Evolutionary conservation across 306 rosid species (phyloP), one percentile per base, ranked within the genome.

Genomic region (Trifolium pratense): DNA sequence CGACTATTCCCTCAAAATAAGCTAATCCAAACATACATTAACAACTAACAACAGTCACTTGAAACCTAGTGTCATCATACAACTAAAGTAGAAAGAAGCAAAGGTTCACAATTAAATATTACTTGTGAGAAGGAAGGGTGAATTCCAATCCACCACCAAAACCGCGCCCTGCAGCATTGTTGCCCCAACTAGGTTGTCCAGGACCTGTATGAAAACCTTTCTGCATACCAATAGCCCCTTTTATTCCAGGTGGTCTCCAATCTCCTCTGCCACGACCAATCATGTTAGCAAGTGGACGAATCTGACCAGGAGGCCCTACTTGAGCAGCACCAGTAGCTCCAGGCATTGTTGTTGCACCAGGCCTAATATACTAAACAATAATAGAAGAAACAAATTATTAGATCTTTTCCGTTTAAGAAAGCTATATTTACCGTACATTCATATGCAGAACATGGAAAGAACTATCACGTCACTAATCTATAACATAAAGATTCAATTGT

Each of bases 81-180:
- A 67, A 45, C 16, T 21, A 61, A 29, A 37, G 75, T 3, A 46
- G 4, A 60, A 15, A 59, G 40, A 70, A 21, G 67, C 59, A 40
- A 52, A 15, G 64, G 62, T 21, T 48, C 57, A 74, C 66, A 79
- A 29, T 84, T 78, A 90, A 84, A 73, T 74, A 62, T 86, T 91
- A 95, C 99, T 95, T 95, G 84, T 95, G 99, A 16, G 99, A 91
- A 77, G 99, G 99, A 83, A 95, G 97, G 8, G 97, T 91, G 82
- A 95, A 95, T 55, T 95, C 99, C 66, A 90, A 83, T 70, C 99
- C 98, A 73, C 96, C 85, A 36, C 96, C 97, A 40, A 91, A 90
- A 61, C 96, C 91, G 23, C 97, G 88, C 71, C 96, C 99, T 40
- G 88, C 90, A 61, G 81, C 79, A 86, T 65, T 86, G 78, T 83